These are phyloP conservation scores for Fusarium odoratissimum DNA, from an alignment of 2,329 filamentous ascomycete genomes.

Conservation along the genomic window DNA sequence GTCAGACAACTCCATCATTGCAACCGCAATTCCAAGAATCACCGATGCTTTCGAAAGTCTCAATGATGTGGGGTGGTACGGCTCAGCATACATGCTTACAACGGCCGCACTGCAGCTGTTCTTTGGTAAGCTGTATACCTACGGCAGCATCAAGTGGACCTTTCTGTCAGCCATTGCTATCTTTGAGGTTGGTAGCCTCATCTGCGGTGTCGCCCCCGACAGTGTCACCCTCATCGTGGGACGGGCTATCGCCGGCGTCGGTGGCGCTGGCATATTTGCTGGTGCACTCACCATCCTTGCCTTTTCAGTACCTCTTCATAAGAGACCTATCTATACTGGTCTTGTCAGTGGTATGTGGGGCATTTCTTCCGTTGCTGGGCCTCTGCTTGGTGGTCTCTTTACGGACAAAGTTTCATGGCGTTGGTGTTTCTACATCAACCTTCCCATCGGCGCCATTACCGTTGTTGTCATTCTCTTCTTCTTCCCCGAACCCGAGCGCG, in stretches of 20 bases:
- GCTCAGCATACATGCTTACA: conserved; percentile 57
- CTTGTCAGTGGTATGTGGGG: conserved; percentile 57
- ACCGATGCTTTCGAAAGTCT: conserved; percentile 57
- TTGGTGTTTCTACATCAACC: conserved; percentile 57
- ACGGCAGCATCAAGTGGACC: conserved; percentile 57
- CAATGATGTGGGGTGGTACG: conserved; percentile 64
- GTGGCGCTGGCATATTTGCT: conserved; percentile 60
- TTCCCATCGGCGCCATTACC: conserved; percentile 53
- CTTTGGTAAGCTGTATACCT: conserved; percentile 58
- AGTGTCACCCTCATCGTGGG: conserved; percentile 51
- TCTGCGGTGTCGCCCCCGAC: conserved; percentile 52
- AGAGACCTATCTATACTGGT: conserved; percentile 53
- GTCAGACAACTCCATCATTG: conserved; percentile 55
- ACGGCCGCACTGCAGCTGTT: conserved; percentile 54
- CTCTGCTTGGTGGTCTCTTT: conserved; percentile 51
- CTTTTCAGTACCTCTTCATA: conserved; percentile 50
- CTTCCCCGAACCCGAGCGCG: conserved; percentile 42
- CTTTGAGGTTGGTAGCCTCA: conserved; percentile 58
- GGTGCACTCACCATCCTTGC: conserved; percentile 57
- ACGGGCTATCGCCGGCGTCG: conserved; percentile 52
- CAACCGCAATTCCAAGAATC: conserved; percentile 58
- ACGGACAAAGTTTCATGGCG: conserved; percentile 53
- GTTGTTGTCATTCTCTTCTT: conserved; percentile 48
- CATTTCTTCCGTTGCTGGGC: conserved; percentile 54
- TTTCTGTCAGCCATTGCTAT: conserved; percentile 53